phyloP scores from a whole-genome alignment of 106 monocot species.

The Alisma plantagoaquatica region DNA sequence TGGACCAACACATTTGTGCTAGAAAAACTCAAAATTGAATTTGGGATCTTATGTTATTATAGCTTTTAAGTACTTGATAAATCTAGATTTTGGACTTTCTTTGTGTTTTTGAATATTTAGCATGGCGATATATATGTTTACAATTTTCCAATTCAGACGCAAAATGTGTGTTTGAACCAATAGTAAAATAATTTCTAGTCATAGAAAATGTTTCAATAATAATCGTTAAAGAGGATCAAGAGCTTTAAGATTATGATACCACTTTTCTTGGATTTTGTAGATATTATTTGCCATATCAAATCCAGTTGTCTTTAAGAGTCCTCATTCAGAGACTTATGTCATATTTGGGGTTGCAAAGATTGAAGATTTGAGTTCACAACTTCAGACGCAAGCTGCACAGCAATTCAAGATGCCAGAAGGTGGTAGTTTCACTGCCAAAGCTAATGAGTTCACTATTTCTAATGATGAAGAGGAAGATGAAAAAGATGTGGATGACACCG shows the following conservation, averaged over 20 bases:
- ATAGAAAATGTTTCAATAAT: background rate
- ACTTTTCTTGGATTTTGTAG: too few relatives aligned
- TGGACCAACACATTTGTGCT: background rate
- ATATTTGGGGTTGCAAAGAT: slow-evolving; percentile 14
- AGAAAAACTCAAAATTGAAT: background rate
- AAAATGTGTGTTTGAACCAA: too few relatives aligned
- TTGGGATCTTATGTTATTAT: too few relatives aligned
- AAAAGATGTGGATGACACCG: slow-evolving; percentile 15
- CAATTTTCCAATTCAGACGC: too few relatives aligned
- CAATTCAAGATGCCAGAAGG: slow-evolving; percentile 5
- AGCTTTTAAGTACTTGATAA: too few relatives aligned
- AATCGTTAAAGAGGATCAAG: background rate
- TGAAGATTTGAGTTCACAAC: slow-evolving; percentile 11
- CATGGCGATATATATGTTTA: background rate
- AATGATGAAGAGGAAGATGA: slow-evolving; percentile 6
- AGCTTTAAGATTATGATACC: too few relatives aligned
- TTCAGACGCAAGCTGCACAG: slow-evolving; percentile 12
- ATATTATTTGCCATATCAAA: slow-evolving; percentile 9
- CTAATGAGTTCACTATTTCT: background rate
- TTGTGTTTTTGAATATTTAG: too few relatives aligned
- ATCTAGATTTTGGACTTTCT: too few relatives aligned
- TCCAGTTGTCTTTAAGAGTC: slow-evolving; percentile 15
- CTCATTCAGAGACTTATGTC: slow-evolving; percentile 9
- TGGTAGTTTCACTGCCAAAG: background rate
- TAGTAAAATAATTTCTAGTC: background rate